Conservation (phyloP, 805 yeast genomes). For the Saccharomycodes ludwigii region DNA sequence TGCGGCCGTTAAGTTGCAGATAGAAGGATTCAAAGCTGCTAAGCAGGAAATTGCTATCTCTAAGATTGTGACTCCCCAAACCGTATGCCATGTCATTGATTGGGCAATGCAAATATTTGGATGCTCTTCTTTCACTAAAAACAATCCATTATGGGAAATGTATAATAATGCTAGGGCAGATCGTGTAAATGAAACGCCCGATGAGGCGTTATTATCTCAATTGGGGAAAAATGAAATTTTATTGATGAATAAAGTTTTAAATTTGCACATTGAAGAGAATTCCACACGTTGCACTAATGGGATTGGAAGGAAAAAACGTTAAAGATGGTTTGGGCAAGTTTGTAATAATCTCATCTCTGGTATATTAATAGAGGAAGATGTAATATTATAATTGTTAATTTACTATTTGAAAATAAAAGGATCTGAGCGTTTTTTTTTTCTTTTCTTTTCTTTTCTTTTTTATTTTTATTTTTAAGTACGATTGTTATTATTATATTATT, state of each 20-base stretch:
- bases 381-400: too few species aligned
- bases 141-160: conserved; percentile 37
- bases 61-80: conserved; percentile 48
- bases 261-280: too few species aligned
- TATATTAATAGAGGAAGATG: background rate
- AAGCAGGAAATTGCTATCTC: conserved; percentile 48
- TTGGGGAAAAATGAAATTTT: conserved; percentile 35
- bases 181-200: conserved; percentile 59
- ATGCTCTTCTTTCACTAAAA: conserved; percentile 53
- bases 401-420: too few species aligned
- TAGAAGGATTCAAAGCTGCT: conserved; percentile 41
- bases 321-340: background rate
- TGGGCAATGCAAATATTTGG: conserved; percentile 57
- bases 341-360: too few species aligned
- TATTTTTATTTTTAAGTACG: too few species aligned
- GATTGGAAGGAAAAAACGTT: background rate
- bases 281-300: too few species aligned
- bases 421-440: too few species aligned
- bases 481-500: too few species aligned
- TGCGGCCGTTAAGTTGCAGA: conserved; percentile 43
- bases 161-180: conserved; percentile 42
- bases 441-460: too few species aligned
- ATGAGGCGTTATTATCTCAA: conserved; percentile 50
- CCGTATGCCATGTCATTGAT: conserved; percentile 38
- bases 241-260: conserved; percentile 4